These are phyloP conservation scores for Yamadazyma friedrichii DNA, from an alignment of 1,139 yeast species.

Conservation along the genomic window DNA sequence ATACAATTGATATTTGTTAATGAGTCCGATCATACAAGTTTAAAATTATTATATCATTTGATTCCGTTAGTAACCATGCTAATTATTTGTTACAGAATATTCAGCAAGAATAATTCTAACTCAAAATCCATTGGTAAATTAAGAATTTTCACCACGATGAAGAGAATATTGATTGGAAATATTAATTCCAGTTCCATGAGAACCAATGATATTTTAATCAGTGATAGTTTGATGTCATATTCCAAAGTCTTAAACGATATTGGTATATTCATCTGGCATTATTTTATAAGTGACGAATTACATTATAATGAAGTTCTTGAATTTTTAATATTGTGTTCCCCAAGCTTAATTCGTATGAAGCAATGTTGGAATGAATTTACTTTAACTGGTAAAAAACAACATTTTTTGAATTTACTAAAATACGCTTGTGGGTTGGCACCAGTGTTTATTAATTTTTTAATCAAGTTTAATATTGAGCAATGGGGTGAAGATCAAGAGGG, in stretches of 20 bases:
- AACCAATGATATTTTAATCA: conserved; percentile 73
- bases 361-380: conserved; percentile 78
- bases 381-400: conserved; percentile 48
- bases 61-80: conserved; percentile 22
- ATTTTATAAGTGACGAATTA: conserved; percentile 24
- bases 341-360: conserved; percentile 67
- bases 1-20: conserved; percentile 16
- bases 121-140: conserved; percentile 34
- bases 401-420: conserved; percentile 70
- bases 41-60: conserved; percentile 15
- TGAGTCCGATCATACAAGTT: conserved; percentile 13
- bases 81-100: conserved; percentile 18
- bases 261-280: conserved; percentile 42
- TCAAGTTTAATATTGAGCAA: conserved; percentile 23
- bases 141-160: conserved; percentile 46
- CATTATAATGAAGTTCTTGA: conserved; percentile 41
- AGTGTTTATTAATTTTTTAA: conserved; percentile 45
- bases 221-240: conserved; percentile 82
- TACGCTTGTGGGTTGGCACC: conserved; percentile 71
- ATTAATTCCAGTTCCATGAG: conserved; percentile 57
- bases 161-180: conserved; percentile 54
- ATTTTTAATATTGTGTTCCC: conserved; percentile 52
- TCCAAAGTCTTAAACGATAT: conserved; percentile 73
- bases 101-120: conserved; percentile 13
- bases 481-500: conserved; percentile 13